Conservation (phyloP, 179 eudicot species). For the Beta macrorhiza region DNA sequence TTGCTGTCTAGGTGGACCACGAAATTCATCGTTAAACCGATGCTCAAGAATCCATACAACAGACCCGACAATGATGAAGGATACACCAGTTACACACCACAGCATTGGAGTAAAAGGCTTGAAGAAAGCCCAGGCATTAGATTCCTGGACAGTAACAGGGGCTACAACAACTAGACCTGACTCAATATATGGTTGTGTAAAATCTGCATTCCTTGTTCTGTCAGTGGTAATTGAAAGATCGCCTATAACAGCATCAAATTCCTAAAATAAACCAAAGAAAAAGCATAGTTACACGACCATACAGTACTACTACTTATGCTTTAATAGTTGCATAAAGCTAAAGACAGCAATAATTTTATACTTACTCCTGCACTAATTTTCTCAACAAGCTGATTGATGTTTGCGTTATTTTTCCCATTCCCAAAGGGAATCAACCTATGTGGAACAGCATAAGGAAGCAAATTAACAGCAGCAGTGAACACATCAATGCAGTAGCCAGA, state of each 20-base stretch:
- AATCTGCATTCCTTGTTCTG: conserved; percentile 60
- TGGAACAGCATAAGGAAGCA: conserved; percentile 70
- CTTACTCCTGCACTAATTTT: conserved; percentile 55
- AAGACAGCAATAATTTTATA: conserved; percentile 2
- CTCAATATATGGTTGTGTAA: conserved; percentile 68
- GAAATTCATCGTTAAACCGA: conserved; percentile 61
- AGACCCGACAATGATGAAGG: conserved; percentile 50
- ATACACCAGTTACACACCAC: conserved; percentile 57
- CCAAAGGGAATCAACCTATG: conserved; percentile 52
- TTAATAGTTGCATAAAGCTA: neutral
- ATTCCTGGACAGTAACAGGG: conserved; percentile 37
- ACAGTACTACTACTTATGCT: neutral
- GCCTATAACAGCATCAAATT: conserved; percentile 63
- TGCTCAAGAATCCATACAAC: conserved; percentile 77
- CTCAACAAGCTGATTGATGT: conserved; percentile 46
- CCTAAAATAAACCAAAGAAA: conserved; percentile 32
- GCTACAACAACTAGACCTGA: conserved; percentile 83
- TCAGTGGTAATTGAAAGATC: conserved; percentile 66
- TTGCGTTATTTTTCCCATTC: conserved; percentile 57
- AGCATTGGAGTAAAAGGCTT: conserved; percentile 51
- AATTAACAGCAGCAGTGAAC: conserved; percentile 52
- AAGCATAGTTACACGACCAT: neutral
- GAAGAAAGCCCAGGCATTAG: conserved; percentile 60
- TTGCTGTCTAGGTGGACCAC: conserved; percentile 71
- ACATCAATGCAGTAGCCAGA: conserved; percentile 73